Conservation (phyloP, 2,329 filamentous ascomycete genomes). For the Epichloe elymi region DNA sequence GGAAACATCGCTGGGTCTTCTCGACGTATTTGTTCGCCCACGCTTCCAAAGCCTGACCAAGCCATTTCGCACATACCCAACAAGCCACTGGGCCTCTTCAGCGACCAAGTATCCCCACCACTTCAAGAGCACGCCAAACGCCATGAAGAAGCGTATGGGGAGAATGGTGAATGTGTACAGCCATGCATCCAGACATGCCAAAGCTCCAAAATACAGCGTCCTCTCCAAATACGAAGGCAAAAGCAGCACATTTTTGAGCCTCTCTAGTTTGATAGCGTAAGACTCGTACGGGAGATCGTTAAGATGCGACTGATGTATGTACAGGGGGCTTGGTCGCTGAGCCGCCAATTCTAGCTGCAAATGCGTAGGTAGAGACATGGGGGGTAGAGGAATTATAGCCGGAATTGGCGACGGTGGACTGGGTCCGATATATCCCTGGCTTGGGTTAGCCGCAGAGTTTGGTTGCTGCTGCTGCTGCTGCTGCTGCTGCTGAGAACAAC, state of each 20-base stretch:
- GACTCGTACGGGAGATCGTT: conserved; percentile 72
- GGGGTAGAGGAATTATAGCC: conserved; percentile 48
- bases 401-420: conserved; percentile 36
- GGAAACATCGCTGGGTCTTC: conserved; percentile 18
- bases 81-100: conserved; percentile 60
- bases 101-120: conserved; percentile 67
- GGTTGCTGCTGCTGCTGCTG: conserved; percentile 1
- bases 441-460: conserved; percentile 8
- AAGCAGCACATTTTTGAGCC: conserved; percentile 76
- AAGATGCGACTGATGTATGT: conserved; percentile 46
- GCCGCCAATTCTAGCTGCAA: conserved; percentile 52
- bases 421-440: conserved; percentile 10
- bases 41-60: conserved; percentile 64
- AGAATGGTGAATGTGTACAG: conserved; percentile 93
- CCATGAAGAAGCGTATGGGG: conserved; percentile 75
- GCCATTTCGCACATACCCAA: conserved; percentile 67
- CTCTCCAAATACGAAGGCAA: conserved; percentile 73
- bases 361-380: conserved; percentile 53
- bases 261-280: conserved; percentile 80
- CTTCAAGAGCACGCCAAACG: conserved; percentile 57
- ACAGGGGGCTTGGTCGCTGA: conserved; percentile 51
- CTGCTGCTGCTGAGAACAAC: conserved; percentile 6
- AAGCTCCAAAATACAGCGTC: conserved; percentile 72
- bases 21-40: conserved; percentile 30
- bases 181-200: conserved; percentile 93